Percentiles rank a stretch among this genome's conserved stretches.
Conservation (phyloP, 2,329 filamentous ascomycete genomes). For the Aspergillus sp. region DNA sequence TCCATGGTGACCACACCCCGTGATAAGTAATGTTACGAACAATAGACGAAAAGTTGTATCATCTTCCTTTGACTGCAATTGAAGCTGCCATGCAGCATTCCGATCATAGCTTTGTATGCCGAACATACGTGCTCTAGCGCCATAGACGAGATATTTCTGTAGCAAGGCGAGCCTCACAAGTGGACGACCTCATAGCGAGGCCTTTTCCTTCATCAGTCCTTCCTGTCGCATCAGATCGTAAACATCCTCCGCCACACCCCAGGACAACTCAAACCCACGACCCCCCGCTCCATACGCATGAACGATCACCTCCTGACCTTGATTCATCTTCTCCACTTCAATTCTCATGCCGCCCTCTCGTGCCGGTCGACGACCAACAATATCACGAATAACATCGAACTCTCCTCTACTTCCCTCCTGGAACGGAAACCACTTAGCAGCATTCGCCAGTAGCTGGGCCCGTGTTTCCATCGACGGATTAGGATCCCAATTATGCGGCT, state of each 20-base stretch:
- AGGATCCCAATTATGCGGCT: conserved; percentile 58
- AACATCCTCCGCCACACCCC: conserved; percentile 60
- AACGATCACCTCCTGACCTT: conserved; percentile 37
- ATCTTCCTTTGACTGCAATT: background rate
- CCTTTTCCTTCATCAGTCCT: conserved; percentile 25
- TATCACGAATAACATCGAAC: conserved; percentile 49
- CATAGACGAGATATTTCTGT: background rate
- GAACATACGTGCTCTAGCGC: background rate
- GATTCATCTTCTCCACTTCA: conserved; percentile 49
- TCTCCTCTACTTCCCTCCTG: conserved; percentile 36
- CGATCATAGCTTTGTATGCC: background rate
- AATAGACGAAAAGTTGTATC: background rate
- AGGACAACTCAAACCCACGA: conserved; percentile 63
- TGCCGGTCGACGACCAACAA: conserved; percentile 49
- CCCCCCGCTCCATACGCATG: conserved; percentile 65
- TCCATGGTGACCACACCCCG: background rate
- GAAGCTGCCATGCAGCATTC: background rate
- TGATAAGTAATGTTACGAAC: background rate
- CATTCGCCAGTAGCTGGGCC: conserved; percentile 49
- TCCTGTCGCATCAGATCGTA: conserved; percentile 40
- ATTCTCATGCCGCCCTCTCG: conserved; percentile 54
- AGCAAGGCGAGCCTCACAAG: background rate
- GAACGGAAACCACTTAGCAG: conserved; percentile 45
- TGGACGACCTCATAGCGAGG: conserved; percentile 23
- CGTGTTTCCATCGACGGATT: conserved; percentile 53